phyloP scores from a whole-genome alignment of 129 eudicot genomes.

The Ambrosia artemisiifolia region DNA sequence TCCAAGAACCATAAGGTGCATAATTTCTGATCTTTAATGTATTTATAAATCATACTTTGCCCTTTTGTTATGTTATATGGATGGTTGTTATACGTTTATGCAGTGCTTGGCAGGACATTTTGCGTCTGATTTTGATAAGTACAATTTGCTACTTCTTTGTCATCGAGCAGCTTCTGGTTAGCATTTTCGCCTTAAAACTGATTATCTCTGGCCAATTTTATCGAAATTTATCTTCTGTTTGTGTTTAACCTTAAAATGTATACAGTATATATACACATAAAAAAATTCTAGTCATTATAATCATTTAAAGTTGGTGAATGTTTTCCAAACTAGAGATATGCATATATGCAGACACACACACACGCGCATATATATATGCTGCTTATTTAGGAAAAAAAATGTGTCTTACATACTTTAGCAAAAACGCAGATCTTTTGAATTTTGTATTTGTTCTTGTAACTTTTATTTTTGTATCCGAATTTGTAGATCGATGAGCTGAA shows the following conservation, averaged over 20 bases:
- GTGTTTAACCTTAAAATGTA: background rate
- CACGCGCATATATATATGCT: background rate
- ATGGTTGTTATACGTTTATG: constrained; percentile 16
- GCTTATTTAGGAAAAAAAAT: background rate
- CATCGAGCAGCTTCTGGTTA: constrained; percentile 89
- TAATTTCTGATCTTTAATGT: background rate
- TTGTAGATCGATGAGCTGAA: constrained; percentile 61
- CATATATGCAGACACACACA: no score
- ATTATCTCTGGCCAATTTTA: background rate
- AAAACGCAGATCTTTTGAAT: background rate
- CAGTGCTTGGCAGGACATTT: constrained; percentile 97
- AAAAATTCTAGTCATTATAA: background rate
- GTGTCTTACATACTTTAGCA: background rate
- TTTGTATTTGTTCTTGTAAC: background rate
- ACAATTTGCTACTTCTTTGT: constrained; percentile 90
- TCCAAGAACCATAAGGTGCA: constrained; percentile 52
- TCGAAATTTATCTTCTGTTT: background rate
- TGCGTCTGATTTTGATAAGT: constrained; percentile 86
- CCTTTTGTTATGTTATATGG: background rate
- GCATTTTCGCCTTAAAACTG: constrained; percentile 9
- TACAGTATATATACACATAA: background rate
- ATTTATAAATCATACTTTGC: background rate
- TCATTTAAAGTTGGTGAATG: background rate
- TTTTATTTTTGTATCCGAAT: background rate
- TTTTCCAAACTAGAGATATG: background rate